Evolutionary conservation across 2,329 filamentous ascomycete genomes (phyloP), one percentile per base, ranked within the genome.

Genomic region (Microascus cirrosus): DNA sequence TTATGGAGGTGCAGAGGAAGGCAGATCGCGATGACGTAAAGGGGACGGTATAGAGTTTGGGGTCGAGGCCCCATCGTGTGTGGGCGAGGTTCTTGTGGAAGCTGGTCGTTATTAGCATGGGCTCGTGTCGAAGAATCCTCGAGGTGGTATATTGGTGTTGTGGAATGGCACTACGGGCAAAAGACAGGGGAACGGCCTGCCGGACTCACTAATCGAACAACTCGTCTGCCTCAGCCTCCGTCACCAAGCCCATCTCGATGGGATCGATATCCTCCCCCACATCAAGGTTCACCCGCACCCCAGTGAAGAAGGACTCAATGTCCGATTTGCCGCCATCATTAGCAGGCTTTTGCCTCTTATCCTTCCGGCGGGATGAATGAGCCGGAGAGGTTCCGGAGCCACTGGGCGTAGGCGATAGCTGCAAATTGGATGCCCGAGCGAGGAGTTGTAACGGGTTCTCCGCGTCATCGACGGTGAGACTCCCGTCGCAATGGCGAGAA

Each of bases 401-500:
- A 35, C 55, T 52, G 18, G 55, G 18, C 1, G 48, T 67, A 1
- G 74, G 77, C 25, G 77, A 79, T n/a, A 81, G 74, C 59, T 81
- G 80, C 45, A 87, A 76, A 68, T 88, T 85, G 0, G 87, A 90
- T 1, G 86, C 87, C 35, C 86, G 79, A 2, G 87, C 87, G 36
- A 90, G 81, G 18, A 90, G 72, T 67, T 90, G 86, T 5, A 90
- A 72, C 0, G 86, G 86, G 60, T 90, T 90, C 65, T 90, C 86
- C 3, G 86, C 86, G 66, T 89, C 87, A 63, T 90, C 86, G 28
- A 87, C 73, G 13, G 83, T 78, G 35, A 87, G 75, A 54, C 73
- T 78, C 57, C 83, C 81, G 42, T 78, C 74, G 1, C 65, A 58
- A 10, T 56, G 60, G 32, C 59, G 61, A 53, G 64, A 66, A 60